Evolutionary conservation across 441 rosid species (phyloP).

Genomic region (Daphne laureola): DNA sequence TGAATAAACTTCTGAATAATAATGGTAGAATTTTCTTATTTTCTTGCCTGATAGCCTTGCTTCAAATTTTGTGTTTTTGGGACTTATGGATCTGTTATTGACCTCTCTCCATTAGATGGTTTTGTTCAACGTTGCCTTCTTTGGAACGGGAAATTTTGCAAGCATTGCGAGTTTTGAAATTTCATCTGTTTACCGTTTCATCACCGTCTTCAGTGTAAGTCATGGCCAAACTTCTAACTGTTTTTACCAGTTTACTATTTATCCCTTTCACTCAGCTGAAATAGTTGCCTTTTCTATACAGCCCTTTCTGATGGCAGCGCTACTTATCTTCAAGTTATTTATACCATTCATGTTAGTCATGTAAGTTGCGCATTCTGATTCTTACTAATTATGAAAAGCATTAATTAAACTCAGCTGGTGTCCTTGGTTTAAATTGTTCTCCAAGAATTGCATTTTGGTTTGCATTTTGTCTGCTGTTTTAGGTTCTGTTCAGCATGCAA

Average conservation of each 20-base stretch:
- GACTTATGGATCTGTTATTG: conserved; percentile 14
- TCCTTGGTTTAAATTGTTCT: background rate
- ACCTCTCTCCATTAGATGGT: conserved; percentile 57
- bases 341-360: conserved; percentile 97
- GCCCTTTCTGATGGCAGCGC: conserved; percentile 97
- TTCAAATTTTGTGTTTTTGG: too few relatives aligned
- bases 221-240: conserved; percentile 7
- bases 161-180: conserved; percentile 99
- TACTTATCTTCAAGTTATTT: conserved; percentile 87
- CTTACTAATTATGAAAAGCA: background rate
- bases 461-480: background rate
- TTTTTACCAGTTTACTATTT: conserved; percentile 8
- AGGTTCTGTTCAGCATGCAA: too few relatives aligned
- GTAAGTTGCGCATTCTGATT: conserved; percentile 41
- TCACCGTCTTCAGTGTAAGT: conserved; percentile 95
- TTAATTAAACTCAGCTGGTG: background rate
- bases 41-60: too few relatives aligned
- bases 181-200: conserved; percentile 88
- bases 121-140: conserved; percentile 87
- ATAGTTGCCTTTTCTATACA: conserved; percentile 26
- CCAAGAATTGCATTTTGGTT: background rate
- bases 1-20: too few relatives aligned
- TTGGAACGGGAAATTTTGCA: conserved; percentile 95
- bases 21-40: too few relatives aligned
- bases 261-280: conserved; percentile 12